Conservation (phyloP, 1,139 yeast species). For the Nakaseomyces glabratus region DNA sequence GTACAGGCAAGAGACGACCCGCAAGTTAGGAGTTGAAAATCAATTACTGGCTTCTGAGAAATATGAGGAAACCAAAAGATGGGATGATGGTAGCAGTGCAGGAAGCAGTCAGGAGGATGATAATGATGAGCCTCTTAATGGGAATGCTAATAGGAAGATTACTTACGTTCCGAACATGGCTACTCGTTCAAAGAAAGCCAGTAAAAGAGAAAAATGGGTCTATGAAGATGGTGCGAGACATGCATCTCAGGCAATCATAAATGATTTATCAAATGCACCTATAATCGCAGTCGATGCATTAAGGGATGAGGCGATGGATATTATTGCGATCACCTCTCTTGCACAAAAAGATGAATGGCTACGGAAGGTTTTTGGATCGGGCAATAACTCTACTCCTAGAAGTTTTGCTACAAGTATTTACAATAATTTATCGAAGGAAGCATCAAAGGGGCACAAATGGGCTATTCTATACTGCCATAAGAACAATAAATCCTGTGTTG, state of each 20-base stretch:
- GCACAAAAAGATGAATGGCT: slow-evolving; percentile 83
- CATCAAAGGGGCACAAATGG: slow-evolving; percentile 61
- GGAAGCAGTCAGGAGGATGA: slow-evolving; percentile 29
- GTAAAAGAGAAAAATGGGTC: slow-evolving; percentile 73
- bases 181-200: slow-evolving; percentile 59
- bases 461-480: slow-evolving; percentile 67
- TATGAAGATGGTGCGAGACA: slow-evolving; percentile 63
- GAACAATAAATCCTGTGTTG: slow-evolving; percentile 58
- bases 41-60: slow-evolving; percentile 15
- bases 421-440: slow-evolving; percentile 62
- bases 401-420: slow-evolving; percentile 70
- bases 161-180: slow-evolving; percentile 59
- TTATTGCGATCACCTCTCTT: slow-evolving; percentile 68
- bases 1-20: slow-evolving; percentile 37
- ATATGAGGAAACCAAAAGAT: slow-evolving; percentile 17
- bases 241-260: slow-evolving; percentile 48
- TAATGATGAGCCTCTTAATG: slow-evolving; percentile 22
- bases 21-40: slow-evolving; percentile 12
- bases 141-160: slow-evolving; percentile 46
- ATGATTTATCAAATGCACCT: slow-evolving; percentile 53
- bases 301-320: slow-evolving; percentile 74
- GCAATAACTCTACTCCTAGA: slow-evolving; percentile 57
- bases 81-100: slow-evolving; percentile 28
- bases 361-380: slow-evolving; percentile 64
- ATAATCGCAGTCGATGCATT: slow-evolving; percentile 65